phyloP scores from a whole-genome alignment of 768 basidiomycete genomes.

The Suillus decipiens region DNA sequence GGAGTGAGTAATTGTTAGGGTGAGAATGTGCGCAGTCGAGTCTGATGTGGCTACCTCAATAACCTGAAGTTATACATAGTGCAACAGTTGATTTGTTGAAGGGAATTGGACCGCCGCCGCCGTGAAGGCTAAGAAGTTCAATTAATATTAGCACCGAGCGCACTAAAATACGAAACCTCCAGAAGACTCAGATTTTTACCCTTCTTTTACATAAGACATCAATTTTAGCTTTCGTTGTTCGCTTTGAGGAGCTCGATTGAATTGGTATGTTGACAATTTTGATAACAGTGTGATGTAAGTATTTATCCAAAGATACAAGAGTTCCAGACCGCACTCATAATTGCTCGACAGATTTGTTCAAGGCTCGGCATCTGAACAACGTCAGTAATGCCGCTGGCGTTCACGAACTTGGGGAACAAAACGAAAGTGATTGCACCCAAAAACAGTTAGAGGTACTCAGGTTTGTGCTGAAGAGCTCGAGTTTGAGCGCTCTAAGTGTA shows the following conservation, averaged over 20 bases:
- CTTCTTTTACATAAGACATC: constrained; percentile 73
- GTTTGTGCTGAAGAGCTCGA: constrained; percentile 82
- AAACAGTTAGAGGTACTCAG: constrained; percentile 64
- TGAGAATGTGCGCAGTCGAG: constrained; percentile 16
- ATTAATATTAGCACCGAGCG: too few species aligned
- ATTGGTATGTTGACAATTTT: constrained; percentile 44
- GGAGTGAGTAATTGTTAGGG: constrained; percentile 5
- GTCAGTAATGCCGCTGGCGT: constrained; percentile 47
- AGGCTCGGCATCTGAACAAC: constrained; percentile 47
- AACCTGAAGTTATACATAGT: too few species aligned
- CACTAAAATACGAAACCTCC: too few species aligned
- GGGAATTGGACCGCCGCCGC: neutral
- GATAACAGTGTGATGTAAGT: constrained; percentile 8
- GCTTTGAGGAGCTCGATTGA: constrained; percentile 53
- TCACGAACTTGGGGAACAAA: constrained; percentile 69
- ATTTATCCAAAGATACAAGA: constrained; percentile 42
- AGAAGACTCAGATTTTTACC: constrained; percentile 68
- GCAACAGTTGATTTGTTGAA: neutral
- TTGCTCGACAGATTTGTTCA: constrained; percentile 43
- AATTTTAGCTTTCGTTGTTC: constrained; percentile 55
- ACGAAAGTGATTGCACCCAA: constrained; percentile 65
- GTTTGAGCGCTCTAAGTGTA: constrained; percentile 61
- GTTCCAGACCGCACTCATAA: constrained; percentile 45
- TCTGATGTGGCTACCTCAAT: constrained; percentile 10
- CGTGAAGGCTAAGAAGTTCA: constrained; percentile 7